Base-by-base conservation (phyloP, 768 basidiomycete species). In the Tephrocybe sp. region DNA sequence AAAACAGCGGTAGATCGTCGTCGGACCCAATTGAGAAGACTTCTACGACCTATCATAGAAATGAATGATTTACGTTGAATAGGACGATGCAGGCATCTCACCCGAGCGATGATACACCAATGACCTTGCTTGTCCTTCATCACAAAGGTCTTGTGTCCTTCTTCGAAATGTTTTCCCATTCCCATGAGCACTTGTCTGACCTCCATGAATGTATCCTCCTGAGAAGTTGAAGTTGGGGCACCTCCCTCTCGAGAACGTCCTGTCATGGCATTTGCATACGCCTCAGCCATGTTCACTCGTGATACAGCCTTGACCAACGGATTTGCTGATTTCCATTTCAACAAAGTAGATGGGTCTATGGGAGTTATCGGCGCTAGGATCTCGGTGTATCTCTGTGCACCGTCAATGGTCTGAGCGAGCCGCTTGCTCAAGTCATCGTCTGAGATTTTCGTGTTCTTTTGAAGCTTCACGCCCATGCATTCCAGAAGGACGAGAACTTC, bases 161-260 rank as follows among this genome's bases (percentile, higher is more conserved):
- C 34, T 16, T 63, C 53, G 18, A 37, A 60, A n/a, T 53, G 40
- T 6, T 31, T 38, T 11, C 58, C 64, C 21, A 68, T 47, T 1
- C 47, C 52, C 36, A 65, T 51, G 13, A 66, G 36, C 18, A 54
- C 57, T 30, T 64, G 55, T 31, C 67, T 58, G 34, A 69, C 50
- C 46, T 68, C 65, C 51, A 44, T 52, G 46, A 69, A 67, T 0
- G 65, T 68, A 26, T 69, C 62, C 34, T 66, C 57, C 45, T 62
- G 54, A 2, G 51, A 49, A 3, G 60, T 49, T 19, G 56, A 55
- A 11, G 44, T 53, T 44, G 46, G 52, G n/a, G 22, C 26, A 27
- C 43, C 51, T 16, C n/a, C n/a, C n/a, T 28, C 32, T 26, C 47
- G 53, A 34, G 54, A 52, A 12, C 25, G 25, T 15, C 47, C 52